Base-by-base conservation (phyloP, 2,329 filamentous ascomycete species). In the Penicillium sp. region DNA sequence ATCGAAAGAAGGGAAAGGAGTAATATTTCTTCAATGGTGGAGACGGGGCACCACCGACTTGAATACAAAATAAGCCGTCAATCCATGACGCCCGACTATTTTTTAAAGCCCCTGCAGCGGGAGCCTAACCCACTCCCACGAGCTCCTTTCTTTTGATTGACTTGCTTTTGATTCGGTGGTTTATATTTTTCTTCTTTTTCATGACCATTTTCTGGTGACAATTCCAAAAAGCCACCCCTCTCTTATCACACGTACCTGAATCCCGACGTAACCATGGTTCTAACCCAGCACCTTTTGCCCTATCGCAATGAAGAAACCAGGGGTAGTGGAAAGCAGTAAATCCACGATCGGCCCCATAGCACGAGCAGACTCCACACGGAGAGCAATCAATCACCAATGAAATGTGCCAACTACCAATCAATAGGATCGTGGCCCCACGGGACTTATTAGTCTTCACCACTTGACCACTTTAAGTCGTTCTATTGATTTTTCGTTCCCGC, bases 301-400 rank as follows among this genome's bases (percentile, higher is more conserved):
- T 62, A 60, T 62, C 46, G 57, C 57, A 27, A 56, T 62, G 51
- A 56, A 58, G 57, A 60, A 54, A 52, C 52, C 49, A 52, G 57
- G 57, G 55, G 47, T 35, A 29, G 43, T 9, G 45, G 29, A 27
- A 48, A 50, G 31, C 10, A 31, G 29, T 19, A 19, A 48, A 27
- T n/a, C 27, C 50, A 52, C 57, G 57, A 60, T 62, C 59, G 53
- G 27, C 47, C 29, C 52, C 52, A 31, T 43, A 47, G 33, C 48
- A 50, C 48, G 48, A 50, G 29, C 19, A 39, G 33, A 37, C 33
- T 19, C 35, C 48, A 33, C 29, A 14, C 9, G 16, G n/a, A 14
- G 5, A 29, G 16, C 14, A 22, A 5, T 11, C 33, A 50, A 29
- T 41, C 22, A 50, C 14, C 33, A 27, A 29, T 14, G 14, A 29